Evolutionary conservation across 148 eudicot species (phyloP), one percentile per base, ranked within the genome.

Genomic region (Chenopodium berlandieri): DNA sequence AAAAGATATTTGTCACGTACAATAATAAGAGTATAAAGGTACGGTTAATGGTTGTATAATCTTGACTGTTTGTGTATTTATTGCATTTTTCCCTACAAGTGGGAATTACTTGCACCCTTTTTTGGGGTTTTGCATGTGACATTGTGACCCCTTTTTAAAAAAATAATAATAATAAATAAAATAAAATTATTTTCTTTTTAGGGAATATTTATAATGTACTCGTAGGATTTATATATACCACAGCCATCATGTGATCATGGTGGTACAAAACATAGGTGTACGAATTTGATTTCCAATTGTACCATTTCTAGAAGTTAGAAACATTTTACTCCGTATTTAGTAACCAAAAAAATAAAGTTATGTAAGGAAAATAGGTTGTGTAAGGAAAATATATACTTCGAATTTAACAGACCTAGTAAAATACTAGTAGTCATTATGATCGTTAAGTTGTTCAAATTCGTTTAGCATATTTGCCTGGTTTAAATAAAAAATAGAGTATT

Each of bases 91-190:
- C 56, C 77, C 23, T 48, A 56, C 78, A 80, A 80, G 82, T 73
- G 82, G 82, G 82, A 64, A 46, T 47, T 73, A 9, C 27, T 73
- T 64, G 63, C 11, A 30, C 30, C 66, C 31, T 73, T 78, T 80
- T 73, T 12, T 46, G n/a, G 46, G 71, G 9, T 73, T n/a, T 23
- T 30, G 62, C 82, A 73, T 80, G 82, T 80, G 78, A 62, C 23
- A 23, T 23, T 23, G 23, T 23, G 23, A 23, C 23, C 52, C 67
- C 32, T 14, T 31, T 31, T 47, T 2, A 9, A 27, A 27, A 27
- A 27, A 27, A 27, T 0, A 27, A 27, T 27, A 27, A 27, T 27
- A 27, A 27, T 27, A 27, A 27, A 23, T 23, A 23, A 23, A 23
- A 23, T 23, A 23, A 23, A 23, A 23, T 23, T 23, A 23, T 31